A percentile compares a stretch with the other conserved stretches of the same genome.
These are phyloP conservation scores for Neofusicoccum kwambonambiense DNA, from an alignment of 2,329 filamentous ascomycete species.

Conservation along the genomic window DNA sequence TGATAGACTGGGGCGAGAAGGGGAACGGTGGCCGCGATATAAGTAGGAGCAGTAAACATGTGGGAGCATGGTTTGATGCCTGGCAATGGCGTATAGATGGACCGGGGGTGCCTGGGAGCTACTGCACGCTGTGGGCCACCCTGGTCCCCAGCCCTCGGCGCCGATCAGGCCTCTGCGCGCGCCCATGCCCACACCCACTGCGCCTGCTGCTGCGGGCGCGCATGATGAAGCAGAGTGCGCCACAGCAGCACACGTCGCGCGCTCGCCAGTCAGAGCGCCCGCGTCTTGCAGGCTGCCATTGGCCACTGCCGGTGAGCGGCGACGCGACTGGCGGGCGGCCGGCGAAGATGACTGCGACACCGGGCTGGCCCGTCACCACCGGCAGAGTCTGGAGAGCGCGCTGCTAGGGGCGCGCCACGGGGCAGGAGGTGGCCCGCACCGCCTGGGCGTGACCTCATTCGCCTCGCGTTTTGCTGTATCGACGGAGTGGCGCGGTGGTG, in stretches of 20 bases:
- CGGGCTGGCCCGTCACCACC: background rate
- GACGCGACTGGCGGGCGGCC: background rate
- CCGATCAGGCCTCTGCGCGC: background rate
- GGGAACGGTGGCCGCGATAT: background rate
- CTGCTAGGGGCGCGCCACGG: background rate
- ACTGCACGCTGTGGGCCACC: background rate
- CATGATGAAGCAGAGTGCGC: slow-evolving; percentile 8
- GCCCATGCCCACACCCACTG: background rate
- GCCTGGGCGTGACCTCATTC: background rate
- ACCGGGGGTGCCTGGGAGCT: background rate
- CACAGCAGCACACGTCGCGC: background rate
- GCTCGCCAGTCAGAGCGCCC: background rate
- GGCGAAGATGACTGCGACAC: slow-evolving; percentile 12
- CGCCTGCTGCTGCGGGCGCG: background rate
- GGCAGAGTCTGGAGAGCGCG: background rate
- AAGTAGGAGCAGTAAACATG: slow-evolving; percentile 3
- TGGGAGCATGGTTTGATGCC: slow-evolving; percentile 10
- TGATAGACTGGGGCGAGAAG: background rate
- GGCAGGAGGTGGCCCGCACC: slow-evolving; percentile 2
- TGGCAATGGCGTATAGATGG: slow-evolving; percentile 3
- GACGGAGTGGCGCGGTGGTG: slow-evolving; percentile 4
- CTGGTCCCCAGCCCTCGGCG: slow-evolving; percentile 1
- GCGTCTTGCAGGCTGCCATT: background rate
- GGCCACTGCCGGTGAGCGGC: background rate
- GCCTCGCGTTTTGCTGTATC: background rate